These are phyloP conservation scores for Talaromyces atroroseus DNA, from an alignment of 2,329 filamentous ascomycete species.

Conservation along the genomic window DNA sequence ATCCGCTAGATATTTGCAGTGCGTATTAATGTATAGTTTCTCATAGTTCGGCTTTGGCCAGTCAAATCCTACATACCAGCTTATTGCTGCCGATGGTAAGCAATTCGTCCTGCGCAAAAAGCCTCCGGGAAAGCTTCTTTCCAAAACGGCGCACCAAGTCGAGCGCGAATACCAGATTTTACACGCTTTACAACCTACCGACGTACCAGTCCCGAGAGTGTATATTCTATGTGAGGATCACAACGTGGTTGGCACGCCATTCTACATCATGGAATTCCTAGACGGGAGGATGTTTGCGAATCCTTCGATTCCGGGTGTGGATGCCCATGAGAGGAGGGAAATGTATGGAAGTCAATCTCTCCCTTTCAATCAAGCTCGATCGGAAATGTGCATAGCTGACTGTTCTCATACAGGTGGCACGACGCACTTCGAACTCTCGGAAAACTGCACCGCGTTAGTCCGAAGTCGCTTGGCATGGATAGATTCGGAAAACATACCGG, in stretches of 20 bases:
- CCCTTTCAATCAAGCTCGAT: conserved; percentile 1
- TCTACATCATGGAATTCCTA: conserved; percentile 96
- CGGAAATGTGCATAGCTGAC: background rate
- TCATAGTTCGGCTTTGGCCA: conserved; percentile 89
- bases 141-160: conserved; percentile 90
- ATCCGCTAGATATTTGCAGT: background rate
- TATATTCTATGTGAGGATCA: conserved; percentile 82
- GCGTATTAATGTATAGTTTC: background rate
- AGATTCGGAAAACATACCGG: conserved; percentile 66
- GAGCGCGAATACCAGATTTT: conserved; percentile 93
- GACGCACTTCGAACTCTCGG: conserved; percentile 78
- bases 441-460: conserved; percentile 72
- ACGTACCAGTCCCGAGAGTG: conserved; percentile 79
- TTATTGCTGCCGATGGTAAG: conserved; percentile 64
- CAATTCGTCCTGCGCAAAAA: conserved; percentile 95
- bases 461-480: conserved; percentile 61
- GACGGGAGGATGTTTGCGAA: conserved; percentile 93
- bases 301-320: conserved; percentile 69
- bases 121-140: conserved; percentile 88
- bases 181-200: conserved; percentile 69
- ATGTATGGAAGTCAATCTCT: conserved; percentile 49
- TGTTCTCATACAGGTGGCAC: conserved; percentile 57
- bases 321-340: conserved; percentile 61
- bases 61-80: conserved; percentile 93
- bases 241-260: conserved; percentile 75